Evolutionary conservation across 2,329 filamentous ascomycete genomes (phyloP), one percentile per base, ranked within the genome.

Genomic region (Cadophora gregata): DNA sequence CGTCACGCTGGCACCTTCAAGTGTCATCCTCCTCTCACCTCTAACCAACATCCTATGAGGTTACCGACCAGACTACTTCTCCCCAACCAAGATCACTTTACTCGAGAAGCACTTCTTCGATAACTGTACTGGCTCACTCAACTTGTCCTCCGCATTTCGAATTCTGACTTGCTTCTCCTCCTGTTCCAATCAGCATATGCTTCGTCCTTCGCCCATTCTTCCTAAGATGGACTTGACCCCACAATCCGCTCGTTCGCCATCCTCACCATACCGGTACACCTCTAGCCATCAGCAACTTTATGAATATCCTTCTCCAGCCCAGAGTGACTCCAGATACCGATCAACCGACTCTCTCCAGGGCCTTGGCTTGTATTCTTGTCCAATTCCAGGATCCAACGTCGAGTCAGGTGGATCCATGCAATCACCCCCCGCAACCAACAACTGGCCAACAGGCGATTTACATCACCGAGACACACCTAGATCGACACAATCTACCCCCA

Each of bases 401-500:
- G 74, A 74, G 38, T 67, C 67, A 64, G 68, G 65, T 64, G 59
- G 65, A 62, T 67, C 70, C 33, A 64, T 68, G 47, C 69, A 70
- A 51, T 70, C 72, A 36, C 68, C 72, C 59, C 67, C 70, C 55
- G 63, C 67, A 55, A 70, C 70, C 69, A 73, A 70, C 67, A 67
- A 59, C 66, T 76, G 75, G 75, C 67, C 71, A 65, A 70, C 70
- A n/a, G 60, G 65, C 38, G 60, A 64, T 58, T 62, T 73, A 38
- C 73, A 75, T 59, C 71, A 72, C 62, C 70, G 66, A 59, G 69
- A 66, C 47, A 69, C 71, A 48, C 67, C 74, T 33, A 73, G 72
- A 53, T 73, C 73, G 33, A 68, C 73, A 33, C 71, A 73, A 31
- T 67, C 74, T 29, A 74, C 71, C 68, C 79, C 83, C 62, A 82